Conservation (phyloP, 2,329 filamentous ascomycete species). For the Sporothrix dimorphospora region DNA sequence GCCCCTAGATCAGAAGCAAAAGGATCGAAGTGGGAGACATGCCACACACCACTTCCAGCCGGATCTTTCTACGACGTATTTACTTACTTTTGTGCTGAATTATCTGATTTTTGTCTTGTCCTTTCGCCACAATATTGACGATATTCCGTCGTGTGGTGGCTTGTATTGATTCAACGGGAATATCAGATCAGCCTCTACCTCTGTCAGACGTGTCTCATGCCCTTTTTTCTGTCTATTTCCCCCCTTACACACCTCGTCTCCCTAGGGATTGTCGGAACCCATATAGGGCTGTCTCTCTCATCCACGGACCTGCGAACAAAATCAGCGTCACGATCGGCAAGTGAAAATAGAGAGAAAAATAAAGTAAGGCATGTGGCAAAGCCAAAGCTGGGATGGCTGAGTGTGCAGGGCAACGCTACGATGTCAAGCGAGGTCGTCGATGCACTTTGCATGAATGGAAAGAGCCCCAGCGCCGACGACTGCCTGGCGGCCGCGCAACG, state of each 20-base stretch:
- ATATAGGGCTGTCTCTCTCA: constrained; percentile 4
- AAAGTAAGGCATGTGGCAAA: not conserved
- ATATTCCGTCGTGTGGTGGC: not conserved
- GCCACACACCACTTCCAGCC: not conserved
- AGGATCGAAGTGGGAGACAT: constrained; percentile 6
- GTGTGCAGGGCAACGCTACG: not conserved
- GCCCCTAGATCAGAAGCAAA: constrained; percentile 13
- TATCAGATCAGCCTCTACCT: not conserved
- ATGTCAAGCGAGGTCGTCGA: not conserved
- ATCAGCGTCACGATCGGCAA: constrained; percentile 7
- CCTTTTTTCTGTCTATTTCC: not conserved
- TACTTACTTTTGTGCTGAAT: not conserved
- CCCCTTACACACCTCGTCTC: not conserved
- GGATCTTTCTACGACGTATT: not conserved
- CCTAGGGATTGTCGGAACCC: constrained; percentile 1
- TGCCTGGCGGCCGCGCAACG: not conserved
- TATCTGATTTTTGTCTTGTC: not conserved
- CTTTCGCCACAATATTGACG: not conserved
- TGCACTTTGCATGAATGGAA: not conserved
- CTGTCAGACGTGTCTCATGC: not conserved
- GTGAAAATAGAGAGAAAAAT: not conserved
- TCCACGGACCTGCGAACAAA: not conserved
- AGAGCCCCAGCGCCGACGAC: not conserved
- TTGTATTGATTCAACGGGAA: not conserved
- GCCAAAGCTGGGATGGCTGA: not conserved